Percentiles rank a stretch among this genome's conserved stretches.
Conservation (phyloP, 169 alveolate species). For the Plasmodium sp. region DNA sequence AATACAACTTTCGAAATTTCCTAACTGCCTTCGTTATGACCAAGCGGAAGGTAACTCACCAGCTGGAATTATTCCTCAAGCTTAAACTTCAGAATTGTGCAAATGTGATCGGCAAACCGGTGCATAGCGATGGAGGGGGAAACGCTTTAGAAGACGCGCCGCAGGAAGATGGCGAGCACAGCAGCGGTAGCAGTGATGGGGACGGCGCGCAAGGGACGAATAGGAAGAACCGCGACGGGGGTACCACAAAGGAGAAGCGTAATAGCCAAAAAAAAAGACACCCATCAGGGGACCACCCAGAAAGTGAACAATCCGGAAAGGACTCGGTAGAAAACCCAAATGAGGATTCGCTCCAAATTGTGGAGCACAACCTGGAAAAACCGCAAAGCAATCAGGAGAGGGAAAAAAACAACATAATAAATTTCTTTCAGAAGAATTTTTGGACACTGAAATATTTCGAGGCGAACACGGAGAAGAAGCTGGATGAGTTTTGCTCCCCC, state of each 20-base stretch:
- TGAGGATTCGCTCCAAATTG: not conserved
- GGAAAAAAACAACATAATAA: conserved; percentile 34
- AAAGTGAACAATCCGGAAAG: not conserved
- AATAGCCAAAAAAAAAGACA: not conserved
- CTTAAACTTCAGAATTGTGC: conserved; percentile 13
- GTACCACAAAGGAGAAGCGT: not conserved
- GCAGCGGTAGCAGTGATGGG: not conserved
- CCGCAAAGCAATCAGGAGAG: not conserved
- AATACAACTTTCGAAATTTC: conserved; percentile 34
- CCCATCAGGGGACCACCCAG: not conserved
- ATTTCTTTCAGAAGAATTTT: conserved; percentile 57
- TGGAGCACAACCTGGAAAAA: not conserved
- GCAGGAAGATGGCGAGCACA: not conserved
- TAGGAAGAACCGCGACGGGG: not conserved
- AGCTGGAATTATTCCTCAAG: conserved; percentile 27
- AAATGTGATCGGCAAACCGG: not conserved
- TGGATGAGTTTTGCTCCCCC: conserved; percentile 1
- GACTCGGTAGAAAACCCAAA: not conserved
- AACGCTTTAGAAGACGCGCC: not conserved
- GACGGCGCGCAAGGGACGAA: not conserved
- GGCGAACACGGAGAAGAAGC: conserved; percentile 7
- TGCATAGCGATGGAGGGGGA: not conserved
- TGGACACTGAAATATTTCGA: conserved; percentile 44
- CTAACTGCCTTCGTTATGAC: not conserved
- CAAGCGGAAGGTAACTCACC: conserved; percentile 33